Base-by-base conservation (phyloP, 192 early-diverging fungal species). In the Diversispora epigaea region DNA sequence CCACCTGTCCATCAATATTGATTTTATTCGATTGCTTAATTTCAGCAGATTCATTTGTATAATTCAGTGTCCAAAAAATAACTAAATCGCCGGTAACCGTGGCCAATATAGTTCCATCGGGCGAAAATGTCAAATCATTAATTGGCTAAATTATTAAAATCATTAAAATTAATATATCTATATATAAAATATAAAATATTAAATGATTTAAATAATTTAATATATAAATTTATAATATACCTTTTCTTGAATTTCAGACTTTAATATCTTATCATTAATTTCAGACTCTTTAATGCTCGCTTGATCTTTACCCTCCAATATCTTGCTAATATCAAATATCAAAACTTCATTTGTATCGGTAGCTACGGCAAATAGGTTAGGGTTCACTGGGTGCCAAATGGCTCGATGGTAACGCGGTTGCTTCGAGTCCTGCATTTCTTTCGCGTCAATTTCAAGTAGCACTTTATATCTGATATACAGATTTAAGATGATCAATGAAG, bases 41-140 rank as follows among this genome's bases (percentile, higher is more conserved):
- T 11, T 39, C 46, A 7, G 45, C 69, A 41, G 21, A 40, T 19
- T 43, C 45, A 64, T 61, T 32, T 6, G 45, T 58, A 55, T 9
- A 65, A 56, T 32, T 47, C 6, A 79, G 39, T 63, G 69, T 76
- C 76, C 78, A 82, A 57, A 80, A 76, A 45, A 76, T 79, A 66
- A 84, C 78, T 10, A 71, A 61, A 2, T 81, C 81, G 63, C 77
- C 81, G 54, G 77, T 82, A 41, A 81, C 83, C 21, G 83, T 84
- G 5, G 78, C 75, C 21, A 84, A 64, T 47, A 77, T 81, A 12
- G 83, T 73, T 43, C 83, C 83, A 54, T 84, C 83, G 4, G 75
- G 72, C 4, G 83, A 84, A 45, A 82, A 84, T 8, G 79, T 72
- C 40, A 84, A 62, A 54, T 84, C 83, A 52, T 75, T 80, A 47